A percentile compares a stretch with the other conserved stretches of the same genome.
Conservation (phyloP, 2,329 filamentous ascomycete species). For the Chaetomium globosum region DNA sequence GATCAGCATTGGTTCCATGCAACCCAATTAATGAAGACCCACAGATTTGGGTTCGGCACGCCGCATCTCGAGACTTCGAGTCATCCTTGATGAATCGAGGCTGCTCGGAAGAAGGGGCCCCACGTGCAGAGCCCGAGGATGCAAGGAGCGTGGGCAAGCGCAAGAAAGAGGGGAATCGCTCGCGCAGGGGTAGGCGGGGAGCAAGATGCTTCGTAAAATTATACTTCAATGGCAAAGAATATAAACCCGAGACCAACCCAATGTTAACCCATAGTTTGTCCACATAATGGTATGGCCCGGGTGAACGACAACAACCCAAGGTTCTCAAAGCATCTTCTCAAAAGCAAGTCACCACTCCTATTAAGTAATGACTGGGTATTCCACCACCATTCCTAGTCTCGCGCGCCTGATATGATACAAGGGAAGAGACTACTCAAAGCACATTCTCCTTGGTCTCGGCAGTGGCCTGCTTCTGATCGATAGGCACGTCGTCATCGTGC, state of each 20-base stretch:
- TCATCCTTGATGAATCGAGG: not conserved
- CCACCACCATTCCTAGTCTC: not conserved
- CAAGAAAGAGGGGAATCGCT: not conserved
- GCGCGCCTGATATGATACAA: not conserved
- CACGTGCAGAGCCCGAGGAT: not conserved
- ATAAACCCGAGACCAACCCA: not conserved
- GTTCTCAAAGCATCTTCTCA: not conserved
- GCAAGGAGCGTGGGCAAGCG: not conserved
- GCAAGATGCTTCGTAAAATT: not conserved
- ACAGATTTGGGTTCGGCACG: not conserved
- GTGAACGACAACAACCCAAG: not conserved
- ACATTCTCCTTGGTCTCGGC: not conserved
- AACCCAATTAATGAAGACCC: not conserved
- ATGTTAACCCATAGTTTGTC: not conserved
- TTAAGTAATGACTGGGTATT: not conserved
- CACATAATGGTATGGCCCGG: not conserved
- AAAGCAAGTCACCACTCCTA: not conserved
- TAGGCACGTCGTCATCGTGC: not conserved
- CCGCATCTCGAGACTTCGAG: not conserved
- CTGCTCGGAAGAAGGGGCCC: not conserved
- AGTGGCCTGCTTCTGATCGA: not conserved
- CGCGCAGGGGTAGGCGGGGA: not conserved
- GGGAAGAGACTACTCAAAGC: not conserved
- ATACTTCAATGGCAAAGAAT: not conserved
- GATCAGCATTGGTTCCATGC: not conserved